Percentiles rank a stretch among this genome's conserved stretches.
Conservation (phyloP, 78 protist genomes). For the Anaeramoeba flamelloides region DNA sequence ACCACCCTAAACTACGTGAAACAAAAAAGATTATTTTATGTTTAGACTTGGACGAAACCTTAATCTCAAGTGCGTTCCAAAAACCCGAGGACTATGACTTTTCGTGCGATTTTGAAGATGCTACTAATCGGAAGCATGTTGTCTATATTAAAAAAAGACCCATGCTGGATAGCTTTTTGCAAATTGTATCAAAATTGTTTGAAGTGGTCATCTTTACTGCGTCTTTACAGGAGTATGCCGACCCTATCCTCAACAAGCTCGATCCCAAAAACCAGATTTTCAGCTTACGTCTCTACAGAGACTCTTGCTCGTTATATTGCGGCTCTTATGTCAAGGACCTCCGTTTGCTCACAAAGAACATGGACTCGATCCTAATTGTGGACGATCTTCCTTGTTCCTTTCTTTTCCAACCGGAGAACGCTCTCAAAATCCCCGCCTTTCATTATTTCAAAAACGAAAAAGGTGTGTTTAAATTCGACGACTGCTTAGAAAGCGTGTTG, state of each 20-base stretch:
- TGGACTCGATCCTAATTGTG: slow-evolving; percentile 5
- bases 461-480: too few relatives aligned
- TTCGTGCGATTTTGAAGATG: too few relatives aligned
- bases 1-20: too few relatives aligned
- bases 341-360: slow-evolving; percentile 1
- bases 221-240: background rate
- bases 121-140: too few relatives aligned
- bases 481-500: too few relatives aligned
- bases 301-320: background rate
- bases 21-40: too few relatives aligned
- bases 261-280: background rate
- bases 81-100: too few relatives aligned
- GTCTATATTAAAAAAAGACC: slow-evolving; percentile 20
- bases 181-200: background rate
- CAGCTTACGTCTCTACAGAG: background rate
- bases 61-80: too few relatives aligned
- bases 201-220: slow-evolving; percentile 11
- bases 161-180: slow-evolving; percentile 7
- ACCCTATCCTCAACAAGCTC: slow-evolving; percentile 10
- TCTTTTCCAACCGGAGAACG: background rate
- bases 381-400: background rate
- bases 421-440: too few relatives aligned
- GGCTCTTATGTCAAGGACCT: background rate
- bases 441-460: too few relatives aligned
- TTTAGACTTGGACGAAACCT: too few relatives aligned